These are phyloP conservation scores for Aspergillus carlsbadensis DNA, from an alignment of 495 filamentous ascomycete genomes.

Conservation along the genomic window DNA sequence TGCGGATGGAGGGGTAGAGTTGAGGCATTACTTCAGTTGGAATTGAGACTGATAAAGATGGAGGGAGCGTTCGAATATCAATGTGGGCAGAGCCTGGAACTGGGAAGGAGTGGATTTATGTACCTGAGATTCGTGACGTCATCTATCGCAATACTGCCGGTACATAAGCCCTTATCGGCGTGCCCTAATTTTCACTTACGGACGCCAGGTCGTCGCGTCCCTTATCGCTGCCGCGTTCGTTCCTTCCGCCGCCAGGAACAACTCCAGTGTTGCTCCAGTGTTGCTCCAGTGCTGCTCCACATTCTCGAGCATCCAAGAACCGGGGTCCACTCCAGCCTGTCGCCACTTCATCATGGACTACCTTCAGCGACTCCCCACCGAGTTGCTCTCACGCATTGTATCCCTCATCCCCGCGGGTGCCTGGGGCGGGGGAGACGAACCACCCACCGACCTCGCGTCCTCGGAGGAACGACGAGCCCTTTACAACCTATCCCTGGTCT, in stretches of 20 bases:
- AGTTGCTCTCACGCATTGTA: slow-evolving; percentile 4
- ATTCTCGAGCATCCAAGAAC: too few relatives aligned
- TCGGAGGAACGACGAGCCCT: not conserved
- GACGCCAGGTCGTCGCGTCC: not conserved
- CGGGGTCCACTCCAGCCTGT: too few relatives aligned
- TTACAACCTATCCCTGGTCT: slow-evolving; percentile 24
- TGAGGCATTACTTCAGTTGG: slow-evolving; percentile 45
- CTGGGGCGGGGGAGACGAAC: not conserved
- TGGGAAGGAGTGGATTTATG: not conserved
- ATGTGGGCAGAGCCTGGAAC: not conserved
- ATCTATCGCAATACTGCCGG: not conserved
- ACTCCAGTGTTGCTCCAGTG: too few relatives aligned
- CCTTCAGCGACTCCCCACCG: slow-evolving; percentile 4
- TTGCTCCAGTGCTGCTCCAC: too few relatives aligned
- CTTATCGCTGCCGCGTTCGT: not conserved
- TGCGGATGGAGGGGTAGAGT: slow-evolving; percentile 57
- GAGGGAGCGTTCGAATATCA: too few relatives aligned
- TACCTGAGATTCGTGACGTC: not conserved
- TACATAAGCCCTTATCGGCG: not conserved
- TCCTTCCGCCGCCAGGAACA: too few relatives aligned
- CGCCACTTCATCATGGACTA: slow-evolving; percentile 1
- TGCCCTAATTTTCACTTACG: slow-evolving; percentile 4
- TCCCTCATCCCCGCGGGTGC: not conserved
- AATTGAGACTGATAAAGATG: too few relatives aligned
- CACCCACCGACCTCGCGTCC: not conserved